These are phyloP conservation scores for Metschnikowia sp. DNA, from an alignment of 805 yeast genomes.

Conservation along the genomic window DNA sequence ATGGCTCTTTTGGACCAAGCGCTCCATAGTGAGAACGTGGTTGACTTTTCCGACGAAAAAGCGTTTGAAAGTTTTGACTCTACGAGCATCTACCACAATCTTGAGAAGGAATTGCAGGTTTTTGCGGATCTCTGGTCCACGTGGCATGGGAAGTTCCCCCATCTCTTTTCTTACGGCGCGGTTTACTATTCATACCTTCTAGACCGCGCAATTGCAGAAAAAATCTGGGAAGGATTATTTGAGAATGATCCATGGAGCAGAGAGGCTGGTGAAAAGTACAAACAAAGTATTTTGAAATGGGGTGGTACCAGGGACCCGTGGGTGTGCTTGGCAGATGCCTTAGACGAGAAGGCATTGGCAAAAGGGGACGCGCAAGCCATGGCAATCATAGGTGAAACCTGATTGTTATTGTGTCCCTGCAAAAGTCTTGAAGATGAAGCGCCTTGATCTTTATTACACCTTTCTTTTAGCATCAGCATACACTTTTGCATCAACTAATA, in stretches of 20 bases:
- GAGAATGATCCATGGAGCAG: conserved; percentile 65
- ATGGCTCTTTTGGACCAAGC: conserved; percentile 88
- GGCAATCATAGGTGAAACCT: conserved; percentile 32
- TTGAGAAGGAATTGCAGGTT: conserved; percentile 58
- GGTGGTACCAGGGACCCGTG: conserved; percentile 93
- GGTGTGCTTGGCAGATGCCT: conserved; percentile 75
- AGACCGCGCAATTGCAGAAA: conserved; percentile 89
- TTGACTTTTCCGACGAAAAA: conserved; percentile 26
- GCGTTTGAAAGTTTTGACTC: conserved; percentile 37
- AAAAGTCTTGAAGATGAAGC: too few relatives aligned
- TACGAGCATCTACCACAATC: conserved; percentile 57
- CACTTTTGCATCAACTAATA: too few relatives aligned
- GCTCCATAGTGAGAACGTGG: conserved; percentile 50
- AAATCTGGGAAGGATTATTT: conserved; percentile 76
- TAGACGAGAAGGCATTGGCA: conserved; percentile 58
- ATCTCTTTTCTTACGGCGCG: conserved; percentile 88
- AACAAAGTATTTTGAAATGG: conserved; percentile 73
- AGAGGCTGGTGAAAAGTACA: conserved; percentile 72
- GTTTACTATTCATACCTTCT: conserved; percentile 88
- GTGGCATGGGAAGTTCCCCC: conserved; percentile 96
- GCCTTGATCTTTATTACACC: too few relatives aligned
- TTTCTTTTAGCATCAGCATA: too few relatives aligned
- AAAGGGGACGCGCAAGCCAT: conserved; percentile 73
- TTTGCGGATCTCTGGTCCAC: conserved; percentile 68
- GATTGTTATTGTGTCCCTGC: too few relatives aligned